phyloP scores from a whole-genome alignment of 495 filamentous ascomycete genomes.

The Glarea lozoyensis region DNA sequence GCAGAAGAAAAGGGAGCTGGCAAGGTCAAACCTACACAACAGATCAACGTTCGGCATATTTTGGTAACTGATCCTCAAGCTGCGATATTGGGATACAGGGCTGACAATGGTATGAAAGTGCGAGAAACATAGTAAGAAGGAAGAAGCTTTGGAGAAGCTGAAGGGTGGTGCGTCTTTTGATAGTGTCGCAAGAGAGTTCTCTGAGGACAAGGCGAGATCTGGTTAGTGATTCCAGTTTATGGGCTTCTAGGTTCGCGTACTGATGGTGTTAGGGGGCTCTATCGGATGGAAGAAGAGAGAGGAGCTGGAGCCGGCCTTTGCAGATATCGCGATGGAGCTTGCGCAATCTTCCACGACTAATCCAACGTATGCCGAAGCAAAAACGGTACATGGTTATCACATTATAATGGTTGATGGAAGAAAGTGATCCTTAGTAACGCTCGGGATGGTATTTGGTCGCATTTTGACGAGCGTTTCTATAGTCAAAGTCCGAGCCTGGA shows the following conservation, averaged over 20 bases:
- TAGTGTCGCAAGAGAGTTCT: conserved; percentile 77
- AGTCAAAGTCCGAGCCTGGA: too few relatives aligned
- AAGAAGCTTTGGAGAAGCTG: conserved; percentile 76
- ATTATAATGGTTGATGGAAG: conserved; percentile 81
- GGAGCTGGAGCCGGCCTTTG: conserved; percentile 63
- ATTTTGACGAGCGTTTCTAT: too few relatives aligned
- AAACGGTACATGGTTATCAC: conserved; percentile 86
- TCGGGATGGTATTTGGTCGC: too few relatives aligned
- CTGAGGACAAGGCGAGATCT: conserved; percentile 80
- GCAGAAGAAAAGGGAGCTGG: conserved; percentile 31
- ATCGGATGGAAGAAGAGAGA: conserved; percentile 81
- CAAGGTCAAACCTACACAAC: conserved; percentile 63
- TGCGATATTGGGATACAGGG: background rate
- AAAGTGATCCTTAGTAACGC: conserved; percentile 45
- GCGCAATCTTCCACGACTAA: conserved; percentile 66
- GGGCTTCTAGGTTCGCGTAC: too few relatives aligned
- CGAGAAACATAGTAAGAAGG: conserved; percentile 80
- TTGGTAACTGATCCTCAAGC: conserved; percentile 38
- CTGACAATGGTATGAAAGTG: conserved; percentile 46
- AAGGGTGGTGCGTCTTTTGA: conserved; percentile 74
- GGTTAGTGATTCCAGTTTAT: conserved; percentile 48
- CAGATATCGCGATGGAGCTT: conserved; percentile 71
- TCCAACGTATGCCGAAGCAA: conserved; percentile 71
- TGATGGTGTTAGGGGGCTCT: conserved; percentile 50
- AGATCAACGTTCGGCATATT: conserved; percentile 84